These are phyloP conservation scores for Eucalyptus regnans DNA, from an alignment of 345 rosid genomes.

Conservation along the genomic window DNA sequence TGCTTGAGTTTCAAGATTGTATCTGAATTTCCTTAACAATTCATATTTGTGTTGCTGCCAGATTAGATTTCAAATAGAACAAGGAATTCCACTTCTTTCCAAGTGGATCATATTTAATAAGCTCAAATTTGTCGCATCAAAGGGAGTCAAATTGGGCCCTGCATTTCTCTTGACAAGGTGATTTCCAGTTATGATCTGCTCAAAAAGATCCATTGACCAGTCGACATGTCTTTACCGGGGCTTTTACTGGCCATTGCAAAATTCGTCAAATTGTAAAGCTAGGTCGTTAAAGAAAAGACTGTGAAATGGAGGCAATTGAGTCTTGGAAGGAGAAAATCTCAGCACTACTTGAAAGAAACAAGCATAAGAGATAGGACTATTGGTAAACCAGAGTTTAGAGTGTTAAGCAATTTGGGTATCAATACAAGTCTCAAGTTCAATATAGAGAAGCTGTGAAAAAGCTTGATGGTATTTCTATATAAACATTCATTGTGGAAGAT, in stretches of 20 bases:
- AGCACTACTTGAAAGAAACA: not conserved
- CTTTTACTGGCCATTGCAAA: not conserved
- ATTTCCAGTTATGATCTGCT: not conserved
- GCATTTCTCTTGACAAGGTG: conserved; percentile 86
- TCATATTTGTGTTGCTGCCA: conserved; percentile 22
- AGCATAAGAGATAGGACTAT: not conserved
- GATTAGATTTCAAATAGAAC: conserved; percentile 86
- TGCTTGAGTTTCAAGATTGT: not conserved
- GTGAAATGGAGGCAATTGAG: not conserved
- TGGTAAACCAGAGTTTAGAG: not conserved
- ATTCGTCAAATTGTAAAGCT: not conserved
- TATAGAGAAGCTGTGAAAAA: not conserved
- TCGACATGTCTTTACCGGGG: not conserved
- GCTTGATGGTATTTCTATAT: not conserved
- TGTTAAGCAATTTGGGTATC: not conserved
- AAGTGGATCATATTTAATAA: conserved; percentile 91
- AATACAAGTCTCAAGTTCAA: not conserved
- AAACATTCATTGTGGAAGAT: not conserved
- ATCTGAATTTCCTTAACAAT: not conserved
- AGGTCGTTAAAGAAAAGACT: not conserved
- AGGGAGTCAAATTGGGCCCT: conserved; percentile 82
- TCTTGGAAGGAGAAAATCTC: not conserved
- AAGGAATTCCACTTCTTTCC: conserved; percentile 85
- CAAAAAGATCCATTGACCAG: not conserved
- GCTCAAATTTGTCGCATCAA: conserved; percentile 75